A percentile compares a stretch with the other conserved stretches of the same genome.
These are phyloP conservation scores for Skeletonema tropicum DNA, from an alignment of 108 stramenopile genomes.

Conservation along the genomic window DNA sequence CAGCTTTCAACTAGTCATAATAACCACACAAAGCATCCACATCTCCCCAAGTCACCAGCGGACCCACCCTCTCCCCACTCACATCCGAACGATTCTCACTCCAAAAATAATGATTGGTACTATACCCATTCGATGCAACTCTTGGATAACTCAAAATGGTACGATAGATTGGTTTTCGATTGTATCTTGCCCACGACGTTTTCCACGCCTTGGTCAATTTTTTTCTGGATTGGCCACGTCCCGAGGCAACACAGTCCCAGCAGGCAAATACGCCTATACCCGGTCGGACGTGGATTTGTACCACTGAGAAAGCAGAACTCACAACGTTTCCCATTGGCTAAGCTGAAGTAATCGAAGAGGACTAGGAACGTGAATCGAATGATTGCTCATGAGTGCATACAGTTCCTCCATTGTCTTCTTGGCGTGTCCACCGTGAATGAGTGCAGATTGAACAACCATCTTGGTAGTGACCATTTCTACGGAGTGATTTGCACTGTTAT, in stretches of 20 bases:
- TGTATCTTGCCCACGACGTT: constrained; percentile 5
- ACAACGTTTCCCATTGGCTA: constrained; percentile 21
- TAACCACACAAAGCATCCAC: constrained; percentile 16
- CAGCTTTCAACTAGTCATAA: background rate
- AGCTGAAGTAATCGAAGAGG: constrained; percentile 23
- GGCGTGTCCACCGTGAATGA: constrained; percentile 19
- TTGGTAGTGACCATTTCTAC: constrained; percentile 2
- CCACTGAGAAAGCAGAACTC: constrained; percentile 10
- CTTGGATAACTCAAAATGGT: constrained; percentile 17
- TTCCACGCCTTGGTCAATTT: constrained; percentile 25
- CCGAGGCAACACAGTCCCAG: constrained; percentile 24
- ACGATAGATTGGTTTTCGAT: constrained; percentile 3
- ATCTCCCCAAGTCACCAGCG: constrained; percentile 14
- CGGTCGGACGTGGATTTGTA: constrained; percentile 21
- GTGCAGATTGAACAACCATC: constrained; percentile 16
- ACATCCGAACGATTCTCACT: constrained; percentile 1
- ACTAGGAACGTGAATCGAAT: constrained; percentile 22
- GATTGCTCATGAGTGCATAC: background rate
- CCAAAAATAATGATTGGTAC: constrained; percentile 11
- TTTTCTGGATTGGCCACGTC: background rate
- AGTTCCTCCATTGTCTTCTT: constrained; percentile 19
- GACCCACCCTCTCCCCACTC: constrained; percentile 14
- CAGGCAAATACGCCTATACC: constrained; percentile 28
- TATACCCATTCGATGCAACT: constrained; percentile 12
- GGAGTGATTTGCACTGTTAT: constrained; percentile 15